Evolutionary conservation across 2,329 filamentous ascomycete species (phyloP).

Genomic region (Lizonia empirigonia): DNA sequence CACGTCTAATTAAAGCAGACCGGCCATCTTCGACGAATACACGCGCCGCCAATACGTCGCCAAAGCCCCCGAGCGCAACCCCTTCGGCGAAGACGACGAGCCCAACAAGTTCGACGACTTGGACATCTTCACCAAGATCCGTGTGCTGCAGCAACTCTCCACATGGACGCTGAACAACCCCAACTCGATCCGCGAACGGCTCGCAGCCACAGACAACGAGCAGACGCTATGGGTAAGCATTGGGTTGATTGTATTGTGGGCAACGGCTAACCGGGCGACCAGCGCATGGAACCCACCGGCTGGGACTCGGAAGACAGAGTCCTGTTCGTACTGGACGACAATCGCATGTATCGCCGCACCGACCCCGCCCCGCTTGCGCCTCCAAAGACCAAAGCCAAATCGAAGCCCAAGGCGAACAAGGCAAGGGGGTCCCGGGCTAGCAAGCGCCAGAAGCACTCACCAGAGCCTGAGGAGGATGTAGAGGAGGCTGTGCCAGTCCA

Average conservation of each 20-base stretch:
- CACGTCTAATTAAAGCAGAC: slow-evolving; percentile 56
- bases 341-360: slow-evolving; percentile 87
- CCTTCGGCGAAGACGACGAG: slow-evolving; percentile 78
- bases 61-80: slow-evolving; percentile 80
- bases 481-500: slow-evolving; percentile 37
- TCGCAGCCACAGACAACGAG: slow-evolving; percentile 81
- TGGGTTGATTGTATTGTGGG: background rate
- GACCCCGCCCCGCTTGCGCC: slow-evolving; percentile 68
- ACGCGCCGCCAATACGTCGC: slow-evolving; percentile 83
- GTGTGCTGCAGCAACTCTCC: slow-evolving; percentile 84
- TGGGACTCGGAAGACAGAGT: slow-evolving; percentile 87
- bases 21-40: slow-evolving; percentile 91
- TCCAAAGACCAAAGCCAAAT: slow-evolving; percentile 58
- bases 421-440: slow-evolving; percentile 64
- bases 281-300: slow-evolving; percentile 78
- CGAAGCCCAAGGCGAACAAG: slow-evolving; percentile 62
- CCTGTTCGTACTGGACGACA: slow-evolving; percentile 92
- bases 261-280: slow-evolving; percentile 27
- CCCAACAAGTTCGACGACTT: slow-evolving; percentile 79
- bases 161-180: slow-evolving; percentile 88
- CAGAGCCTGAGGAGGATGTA: slow-evolving; percentile 51
- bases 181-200: slow-evolving; percentile 83
- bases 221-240: slow-evolving; percentile 79
- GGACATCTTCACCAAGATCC: slow-evolving; percentile 80
- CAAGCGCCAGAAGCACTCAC: slow-evolving; percentile 70